phyloP scores from a whole-genome alignment of 441 rosid species.

The Iberis amara region DNA sequence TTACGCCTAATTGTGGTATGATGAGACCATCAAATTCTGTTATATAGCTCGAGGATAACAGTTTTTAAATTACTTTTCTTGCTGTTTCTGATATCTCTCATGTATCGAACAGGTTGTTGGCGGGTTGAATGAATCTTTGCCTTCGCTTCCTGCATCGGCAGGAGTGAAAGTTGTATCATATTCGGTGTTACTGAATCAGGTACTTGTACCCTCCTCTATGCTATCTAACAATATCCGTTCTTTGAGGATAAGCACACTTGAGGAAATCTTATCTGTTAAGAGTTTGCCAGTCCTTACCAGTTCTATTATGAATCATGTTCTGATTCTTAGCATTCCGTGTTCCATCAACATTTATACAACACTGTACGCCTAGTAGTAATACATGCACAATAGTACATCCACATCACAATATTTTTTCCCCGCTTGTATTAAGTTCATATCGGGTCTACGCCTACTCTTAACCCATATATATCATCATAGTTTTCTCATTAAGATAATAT shows the following conservation, averaged over 20 bases:
- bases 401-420: too few species aligned
- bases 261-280: constrained; percentile 1
- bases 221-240: neutral
- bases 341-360: constrained; percentile 5
- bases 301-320: constrained; percentile 4
- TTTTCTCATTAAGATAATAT: neutral
- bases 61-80: constrained; percentile 20
- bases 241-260: too few species aligned
- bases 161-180: constrained; percentile 72
- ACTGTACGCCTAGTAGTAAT: constrained; percentile 3
- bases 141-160: constrained; percentile 69
- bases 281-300: constrained; percentile 14
- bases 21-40: constrained; percentile 17
- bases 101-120: constrained; percentile 70
- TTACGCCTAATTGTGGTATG: constrained; percentile 87
- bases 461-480: neutral
- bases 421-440: too few species aligned
- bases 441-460: neutral
- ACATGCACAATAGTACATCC: constrained; percentile 14
- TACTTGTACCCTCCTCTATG: constrained; percentile 31
- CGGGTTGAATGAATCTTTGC: constrained; percentile 76
- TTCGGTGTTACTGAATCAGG: constrained; percentile 80
- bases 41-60: constrained; percentile 7
- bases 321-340: constrained; percentile 4
- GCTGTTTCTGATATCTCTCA: constrained; percentile 22